Percentiles rank a stretch among this genome's conserved stretches.
phyloP scores from a whole-genome alignment of 1,139 yeast species.

The Ogataea hybrid region DNA sequence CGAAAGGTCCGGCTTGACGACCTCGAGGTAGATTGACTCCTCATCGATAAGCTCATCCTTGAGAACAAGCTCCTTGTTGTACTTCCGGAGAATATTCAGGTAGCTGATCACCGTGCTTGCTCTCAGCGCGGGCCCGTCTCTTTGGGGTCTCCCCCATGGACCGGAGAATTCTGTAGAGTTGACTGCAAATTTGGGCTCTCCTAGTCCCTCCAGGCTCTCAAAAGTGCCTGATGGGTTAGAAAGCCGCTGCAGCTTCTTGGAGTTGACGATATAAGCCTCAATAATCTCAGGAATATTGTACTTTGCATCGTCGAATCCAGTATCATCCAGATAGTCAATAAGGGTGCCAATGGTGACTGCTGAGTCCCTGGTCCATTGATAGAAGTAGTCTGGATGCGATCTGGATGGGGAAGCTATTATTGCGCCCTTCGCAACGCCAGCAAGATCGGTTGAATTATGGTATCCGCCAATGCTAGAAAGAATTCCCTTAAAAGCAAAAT shows the following conservation, averaged over 20 bases:
- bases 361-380: constrained; percentile 89
- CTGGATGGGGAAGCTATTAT: constrained; percentile 84
- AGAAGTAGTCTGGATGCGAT: constrained; percentile 70
- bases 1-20: constrained; percentile 68
- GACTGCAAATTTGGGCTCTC: too few relatives aligned
- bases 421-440: constrained; percentile 59
- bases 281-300: constrained; percentile 38
- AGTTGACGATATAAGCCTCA: constrained; percentile 60
- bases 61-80: constrained; percentile 25
- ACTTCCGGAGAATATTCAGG: constrained; percentile 38
- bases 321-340: constrained; percentile 50
- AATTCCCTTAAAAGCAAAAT: constrained; percentile 51
- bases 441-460: constrained; percentile 27
- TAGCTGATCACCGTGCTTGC: too few relatives aligned
- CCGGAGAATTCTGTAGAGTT: too few relatives aligned
- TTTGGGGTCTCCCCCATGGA: too few relatives aligned
- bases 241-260: constrained; percentile 58
- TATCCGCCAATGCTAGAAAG: constrained; percentile 64
- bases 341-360: constrained; percentile 77
- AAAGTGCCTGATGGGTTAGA: constrained; percentile 70
- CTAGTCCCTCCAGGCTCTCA: too few relatives aligned
- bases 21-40: constrained; percentile 44
- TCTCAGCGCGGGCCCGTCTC: too few relatives aligned
- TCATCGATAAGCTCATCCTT: constrained; percentile 25
- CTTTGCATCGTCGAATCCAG: constrained; percentile 32